Conservation (phyloP, 164 flowering plant genomes). For the Piper betle region DNA sequence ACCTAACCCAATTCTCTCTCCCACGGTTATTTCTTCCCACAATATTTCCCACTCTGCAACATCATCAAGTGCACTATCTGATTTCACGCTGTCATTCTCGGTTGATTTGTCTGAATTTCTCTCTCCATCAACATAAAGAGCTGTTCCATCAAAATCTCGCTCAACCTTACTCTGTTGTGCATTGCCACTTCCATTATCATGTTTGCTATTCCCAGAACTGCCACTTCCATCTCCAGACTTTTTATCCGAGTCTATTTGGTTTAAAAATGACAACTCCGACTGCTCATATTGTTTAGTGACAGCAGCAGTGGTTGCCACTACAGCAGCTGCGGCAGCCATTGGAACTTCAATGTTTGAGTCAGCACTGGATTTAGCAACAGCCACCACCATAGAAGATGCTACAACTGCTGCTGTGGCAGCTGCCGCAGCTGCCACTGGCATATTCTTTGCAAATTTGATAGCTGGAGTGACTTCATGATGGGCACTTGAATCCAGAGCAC, state of each 20-base stretch:
- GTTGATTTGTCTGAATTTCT: slow-evolving; percentile 66
- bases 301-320: slow-evolving; percentile 81
- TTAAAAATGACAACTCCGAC: slow-evolving; percentile 6
- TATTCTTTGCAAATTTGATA: slow-evolving; percentile 29
- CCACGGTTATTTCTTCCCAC: slow-evolving; percentile 89
- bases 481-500: slow-evolving; percentile 17
- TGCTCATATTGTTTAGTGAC: slow-evolving; percentile 59
- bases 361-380: slow-evolving; percentile 51
- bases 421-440: slow-evolving; percentile 76
- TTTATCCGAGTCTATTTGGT: slow-evolving; percentile 12
- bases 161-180: slow-evolving; percentile 29
- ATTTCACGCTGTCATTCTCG: slow-evolving; percentile 50
- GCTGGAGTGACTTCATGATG: slow-evolving; percentile 19
- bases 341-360: slow-evolving; percentile 54
- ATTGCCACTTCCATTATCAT: slow-evolving; percentile 1
- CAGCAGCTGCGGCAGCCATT: slow-evolving; percentile 83
- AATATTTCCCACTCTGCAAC: slow-evolving; percentile 84
- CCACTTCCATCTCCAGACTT: slow-evolving; percentile 34
- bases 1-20: slow-evolving; percentile 99
- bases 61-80: slow-evolving; percentile 66
- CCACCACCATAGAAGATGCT: slow-evolving; percentile 88
- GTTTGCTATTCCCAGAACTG: slow-evolving; percentile 19
- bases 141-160: slow-evolving; percentile 26
- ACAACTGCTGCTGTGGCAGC: slow-evolving; percentile 88
- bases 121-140: slow-evolving; percentile 43